Evolutionary conservation across 192 early-diverging fungal genomes (phyloP).

Genomic region (Coemansia sp.): DNA sequence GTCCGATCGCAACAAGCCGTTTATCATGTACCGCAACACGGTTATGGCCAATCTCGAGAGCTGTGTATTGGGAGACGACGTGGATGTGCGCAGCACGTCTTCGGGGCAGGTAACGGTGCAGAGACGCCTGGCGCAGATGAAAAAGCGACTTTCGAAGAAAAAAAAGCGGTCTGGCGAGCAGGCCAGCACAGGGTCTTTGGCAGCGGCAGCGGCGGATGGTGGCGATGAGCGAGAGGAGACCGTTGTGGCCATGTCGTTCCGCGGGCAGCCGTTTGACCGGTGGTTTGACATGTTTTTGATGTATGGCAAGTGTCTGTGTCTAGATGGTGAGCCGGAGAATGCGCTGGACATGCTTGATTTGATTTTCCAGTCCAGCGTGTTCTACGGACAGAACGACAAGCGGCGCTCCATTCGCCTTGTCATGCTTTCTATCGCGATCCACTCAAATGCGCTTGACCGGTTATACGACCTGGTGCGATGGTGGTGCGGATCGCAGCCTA

Average conservation of each 20-base stretch:
- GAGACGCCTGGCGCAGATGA: slow-evolving; percentile 38
- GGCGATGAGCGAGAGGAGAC: slow-evolving; percentile 10
- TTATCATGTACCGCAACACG: slow-evolving; percentile 37
- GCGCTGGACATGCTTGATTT: slow-evolving; percentile 38
- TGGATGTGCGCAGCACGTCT: slow-evolving; percentile 6
- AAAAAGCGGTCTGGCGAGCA: slow-evolving; percentile 4
- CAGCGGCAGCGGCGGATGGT: not conserved
- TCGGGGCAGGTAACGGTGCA: slow-evolving; percentile 34
- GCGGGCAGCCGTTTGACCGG: slow-evolving; percentile 35
- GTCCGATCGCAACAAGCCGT: slow-evolving; percentile 23
- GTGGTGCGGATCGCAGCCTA: slow-evolving; percentile 45
- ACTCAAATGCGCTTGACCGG: slow-evolving; percentile 9
- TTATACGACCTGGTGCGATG: slow-evolving; percentile 38
- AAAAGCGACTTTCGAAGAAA: slow-evolving; percentile 28
- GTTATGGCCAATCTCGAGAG: slow-evolving; percentile 29
- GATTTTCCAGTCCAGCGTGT: slow-evolving; percentile 44
- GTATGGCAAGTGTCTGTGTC: slow-evolving; percentile 39
- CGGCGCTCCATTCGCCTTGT: slow-evolving; percentile 20
- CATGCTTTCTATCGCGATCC: slow-evolving; percentile 29
- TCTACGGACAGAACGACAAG: slow-evolving; percentile 2
- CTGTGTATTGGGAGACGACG: slow-evolving; percentile 12
- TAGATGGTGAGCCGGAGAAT: slow-evolving; percentile 13
- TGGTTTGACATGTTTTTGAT: slow-evolving; percentile 54
- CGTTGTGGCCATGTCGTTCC: slow-evolving; percentile 40
- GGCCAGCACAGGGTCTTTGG: not conserved